Evolutionary conservation across 306 rosid genomes (phyloP), one percentile per base, ranked within the genome.

Genomic region (Rosa lucieae): DNA sequence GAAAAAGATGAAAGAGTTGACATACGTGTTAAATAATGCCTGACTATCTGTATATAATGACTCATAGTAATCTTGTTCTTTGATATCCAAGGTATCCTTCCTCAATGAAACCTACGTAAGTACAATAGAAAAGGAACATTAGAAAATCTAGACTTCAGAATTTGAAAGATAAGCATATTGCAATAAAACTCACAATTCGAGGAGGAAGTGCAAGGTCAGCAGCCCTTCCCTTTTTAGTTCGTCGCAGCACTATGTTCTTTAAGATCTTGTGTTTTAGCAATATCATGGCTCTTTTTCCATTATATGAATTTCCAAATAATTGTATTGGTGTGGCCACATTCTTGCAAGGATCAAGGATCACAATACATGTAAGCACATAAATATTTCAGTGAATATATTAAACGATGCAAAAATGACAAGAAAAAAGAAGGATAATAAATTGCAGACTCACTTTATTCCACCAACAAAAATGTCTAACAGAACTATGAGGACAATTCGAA

Each of bases 191-290:
- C 87, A 95, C 98, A 62, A 91, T 92, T 88, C 99, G 85, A 37
- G 98, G 97, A 70, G 99, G 99, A 77, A 95, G 97, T 66, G 95
- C 96, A 52, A 95, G 98, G 81, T 95, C 99, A 75, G 96, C 88
- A 73, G 98, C 97, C 80, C 99, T 85, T 81, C 97, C 97, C 78
- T 87, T 77, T 84, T 92, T 95, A n/a, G 99, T 92, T 23, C 98
- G 91, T 78, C 99, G 87, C 67, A 95, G 85, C 52, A 92, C 85
- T 77, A 89, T 86, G 80, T 70, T 92, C 86, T 87, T 91, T 49
- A 95, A 77, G 69, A 95, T 83, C 85, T 89, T 95, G 79, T 91
- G 84, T 71, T 82, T 95, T 63, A 95, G 92, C 86, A 91, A 90
- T 67, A 89, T 52, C 98, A 92, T 95, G 32, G 94, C 95, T 84